Percentiles rank a stretch among this genome's conserved stretches.
Evolutionary conservation across 1,284 basidiomycete genomes (phyloP).

Genomic region (Malassezia yamatoensis): DNA sequence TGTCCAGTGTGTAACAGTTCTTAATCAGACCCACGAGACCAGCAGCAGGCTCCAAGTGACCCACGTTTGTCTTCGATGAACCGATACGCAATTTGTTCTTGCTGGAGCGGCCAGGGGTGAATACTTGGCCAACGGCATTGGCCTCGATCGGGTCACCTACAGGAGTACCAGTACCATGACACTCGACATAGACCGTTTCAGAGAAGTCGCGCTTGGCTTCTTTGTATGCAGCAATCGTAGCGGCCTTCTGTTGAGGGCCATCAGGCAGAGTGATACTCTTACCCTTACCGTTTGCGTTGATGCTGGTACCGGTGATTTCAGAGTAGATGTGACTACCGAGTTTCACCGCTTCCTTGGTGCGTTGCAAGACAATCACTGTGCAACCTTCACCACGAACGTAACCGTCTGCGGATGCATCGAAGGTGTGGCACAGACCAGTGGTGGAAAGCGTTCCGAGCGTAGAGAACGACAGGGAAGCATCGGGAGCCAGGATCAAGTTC

Average conservation of each 20-base stretch:
- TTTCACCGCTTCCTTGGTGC: slow-evolving; percentile 9
- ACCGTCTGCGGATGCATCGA: slow-evolving; percentile 19
- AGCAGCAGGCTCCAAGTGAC: slow-evolving; percentile 20
- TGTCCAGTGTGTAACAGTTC: slow-evolving; percentile 15
- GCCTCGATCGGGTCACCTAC: slow-evolving; percentile 24
- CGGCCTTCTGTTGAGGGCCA: slow-evolving; percentile 11
- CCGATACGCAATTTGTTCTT: slow-evolving; percentile 18
- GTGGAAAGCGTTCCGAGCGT: slow-evolving; percentile 17
- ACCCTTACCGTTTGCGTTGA: slow-evolving; percentile 20
- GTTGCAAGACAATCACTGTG: slow-evolving; percentile 20
- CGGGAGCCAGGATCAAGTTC: slow-evolving; percentile 12
- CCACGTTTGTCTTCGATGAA: slow-evolving; percentile 23
- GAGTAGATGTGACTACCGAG: slow-evolving; percentile 21
- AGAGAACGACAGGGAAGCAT: slow-evolving; percentile 16
- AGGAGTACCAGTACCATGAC: slow-evolving; percentile 21
- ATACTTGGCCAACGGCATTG: slow-evolving; percentile 17
- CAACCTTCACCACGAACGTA: slow-evolving; percentile 22
- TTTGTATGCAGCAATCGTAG: slow-evolving; percentile 11
- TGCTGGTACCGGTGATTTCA: slow-evolving; percentile 16
- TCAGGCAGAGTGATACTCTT: slow-evolving; percentile 17
- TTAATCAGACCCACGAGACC: slow-evolving; percentile 21
- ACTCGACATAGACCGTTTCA: slow-evolving; percentile 18
- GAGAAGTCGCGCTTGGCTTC: slow-evolving; percentile 7
- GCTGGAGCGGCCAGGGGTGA: slow-evolving; percentile 10
- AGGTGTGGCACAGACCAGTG: slow-evolving; percentile 19